Conservation (phyloP, 1,284 basidiomycete genomes). For the Thecaphora thlaspeos region DNA sequence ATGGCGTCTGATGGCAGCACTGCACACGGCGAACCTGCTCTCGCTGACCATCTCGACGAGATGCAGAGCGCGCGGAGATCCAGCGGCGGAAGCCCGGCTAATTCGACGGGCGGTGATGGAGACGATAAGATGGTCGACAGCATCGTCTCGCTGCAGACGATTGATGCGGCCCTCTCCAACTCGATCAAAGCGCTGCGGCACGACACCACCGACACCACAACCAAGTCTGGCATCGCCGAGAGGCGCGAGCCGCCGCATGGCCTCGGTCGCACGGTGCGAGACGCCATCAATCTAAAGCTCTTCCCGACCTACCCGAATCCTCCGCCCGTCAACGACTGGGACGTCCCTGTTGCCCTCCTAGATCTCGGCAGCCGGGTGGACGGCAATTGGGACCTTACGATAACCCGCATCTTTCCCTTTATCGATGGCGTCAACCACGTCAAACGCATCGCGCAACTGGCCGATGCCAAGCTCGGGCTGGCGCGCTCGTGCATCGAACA, state of each 20-base stretch:
- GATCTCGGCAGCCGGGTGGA: slow-evolving; percentile 77
- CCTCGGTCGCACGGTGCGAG: slow-evolving; percentile 52
- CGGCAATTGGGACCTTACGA: slow-evolving; percentile 93
- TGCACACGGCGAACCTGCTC: not conserved
- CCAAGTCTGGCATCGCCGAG: slow-evolving; percentile 25
- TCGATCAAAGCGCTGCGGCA: slow-evolving; percentile 20
- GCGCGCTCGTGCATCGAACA: slow-evolving; percentile 87
- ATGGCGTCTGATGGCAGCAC: slow-evolving; percentile 12
- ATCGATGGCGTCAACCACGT: slow-evolving; percentile 91
- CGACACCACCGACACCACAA: slow-evolving; percentile 7
- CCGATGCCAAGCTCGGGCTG: slow-evolving; percentile 81
- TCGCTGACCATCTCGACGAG: not conserved
- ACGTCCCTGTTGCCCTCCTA: slow-evolving; percentile 87
- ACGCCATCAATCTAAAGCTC: slow-evolving; percentile 69
- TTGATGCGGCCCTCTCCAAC: slow-evolving; percentile 37
- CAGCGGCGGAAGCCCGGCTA: slow-evolving; percentile 20
- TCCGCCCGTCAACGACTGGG: slow-evolving; percentile 83
- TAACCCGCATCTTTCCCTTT: slow-evolving; percentile 68
- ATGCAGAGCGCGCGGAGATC: slow-evolving; percentile 10
- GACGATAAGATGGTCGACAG: slow-evolving; percentile 29
- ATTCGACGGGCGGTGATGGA: not conserved
- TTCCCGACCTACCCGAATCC: slow-evolving; percentile 97
- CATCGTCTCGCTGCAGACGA: slow-evolving; percentile 35
- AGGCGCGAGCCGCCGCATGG: slow-evolving; percentile 50
- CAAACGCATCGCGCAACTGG: slow-evolving; percentile 83